Evolutionary conservation across 2,329 filamentous ascomycete species (phyloP), one percentile per base, ranked within the genome.

Genomic region (Pseudogymnoascus sp.): DNA sequence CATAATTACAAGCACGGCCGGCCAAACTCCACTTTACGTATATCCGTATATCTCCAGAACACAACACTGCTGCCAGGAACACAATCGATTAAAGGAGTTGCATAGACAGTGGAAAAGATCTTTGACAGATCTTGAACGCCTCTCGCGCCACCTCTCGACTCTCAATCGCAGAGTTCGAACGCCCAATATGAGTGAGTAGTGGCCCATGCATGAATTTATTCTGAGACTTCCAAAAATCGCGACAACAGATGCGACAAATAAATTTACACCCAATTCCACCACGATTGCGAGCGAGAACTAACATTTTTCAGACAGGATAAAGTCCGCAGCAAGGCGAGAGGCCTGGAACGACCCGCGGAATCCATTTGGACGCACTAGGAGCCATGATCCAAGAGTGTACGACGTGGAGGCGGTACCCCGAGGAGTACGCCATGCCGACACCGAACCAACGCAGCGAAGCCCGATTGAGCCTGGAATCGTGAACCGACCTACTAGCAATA

Each of bases 51-150:
- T 2, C 42, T 29, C 42, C 42, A 48, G 29, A 48, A 29, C 42
- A 48, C 42, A n/a, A 29, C 42, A 29, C 25, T 9, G 3, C 25
- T 15, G 9, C 15, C 42, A 7, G 10, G 25, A 48, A 48, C 25
- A 29, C n/a, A 5, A 4, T 29, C 42, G 4, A 48, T 29, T 29
- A 48, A 29, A 48, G 42, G 25, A 48, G 42, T 48, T 25, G 42
- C 42, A 48, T 48, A 48, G 42, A 29, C 42, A 48, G 42, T n/a
- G 25, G 25, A 48, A 48, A 48, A 17, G 42, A 29, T 48, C 42
- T 48, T 48, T 48, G 42, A 48, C 25, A 29, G 42, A 48, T 48
- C 42, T 48, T 48, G 42, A 48, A 48, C 8, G n/a, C 42, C n/a
- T 48, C 41, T 44, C 42, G 12, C 9, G 21, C 9, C 42, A 48